Percentiles rank a stretch among this genome's conserved stretches.
Evolutionary conservation across 1,139 yeast genomes (phyloP).

Genomic region (Candida sanyaensis): DNA sequence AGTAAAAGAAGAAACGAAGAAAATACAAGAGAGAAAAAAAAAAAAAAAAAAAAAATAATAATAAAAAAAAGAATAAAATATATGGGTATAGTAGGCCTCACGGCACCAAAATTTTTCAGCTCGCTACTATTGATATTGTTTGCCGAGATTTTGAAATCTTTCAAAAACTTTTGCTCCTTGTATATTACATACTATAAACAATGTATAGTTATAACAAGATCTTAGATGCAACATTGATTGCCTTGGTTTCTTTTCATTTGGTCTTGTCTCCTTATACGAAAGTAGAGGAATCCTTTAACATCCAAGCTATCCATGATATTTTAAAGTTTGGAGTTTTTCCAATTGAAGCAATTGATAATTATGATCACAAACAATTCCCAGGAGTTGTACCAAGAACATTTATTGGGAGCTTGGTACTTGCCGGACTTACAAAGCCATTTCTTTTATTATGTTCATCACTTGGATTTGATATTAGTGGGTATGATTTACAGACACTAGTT

Average conservation of each 20-base stretch:
- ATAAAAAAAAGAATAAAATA: too few species aligned
- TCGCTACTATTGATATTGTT: too few species aligned
- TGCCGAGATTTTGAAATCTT: too few species aligned
- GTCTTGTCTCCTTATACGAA: constrained; percentile 77
- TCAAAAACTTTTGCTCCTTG: too few species aligned
- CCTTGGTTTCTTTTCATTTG: constrained; percentile 47
- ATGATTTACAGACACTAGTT: constrained; percentile 46
- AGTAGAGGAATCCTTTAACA: constrained; percentile 91
- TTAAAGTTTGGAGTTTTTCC: constrained; percentile 58
- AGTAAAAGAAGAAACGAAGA: background rate
- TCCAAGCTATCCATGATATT: constrained; percentile 88
- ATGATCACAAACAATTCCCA: constrained; percentile 79
- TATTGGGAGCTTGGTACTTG: constrained; percentile 65
- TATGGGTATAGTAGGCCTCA: too few species aligned
- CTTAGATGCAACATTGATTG: constrained; percentile 25
- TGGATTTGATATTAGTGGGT: constrained; percentile 21
- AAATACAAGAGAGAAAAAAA: constrained; percentile 11
- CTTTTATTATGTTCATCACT: constrained; percentile 23
- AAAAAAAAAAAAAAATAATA: too few species aligned
- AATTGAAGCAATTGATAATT: constrained; percentile 38
- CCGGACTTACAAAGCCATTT: constrained; percentile 36
- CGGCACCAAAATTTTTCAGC: constrained; percentile 6
- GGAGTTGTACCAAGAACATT: constrained; percentile 91
- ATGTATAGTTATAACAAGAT: constrained; percentile 23
- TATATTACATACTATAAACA: background rate